These are phyloP conservation scores for Phytopythium helicoides DNA, from an alignment of 352 stramenopile genomes.

Conservation along the genomic window DNA sequence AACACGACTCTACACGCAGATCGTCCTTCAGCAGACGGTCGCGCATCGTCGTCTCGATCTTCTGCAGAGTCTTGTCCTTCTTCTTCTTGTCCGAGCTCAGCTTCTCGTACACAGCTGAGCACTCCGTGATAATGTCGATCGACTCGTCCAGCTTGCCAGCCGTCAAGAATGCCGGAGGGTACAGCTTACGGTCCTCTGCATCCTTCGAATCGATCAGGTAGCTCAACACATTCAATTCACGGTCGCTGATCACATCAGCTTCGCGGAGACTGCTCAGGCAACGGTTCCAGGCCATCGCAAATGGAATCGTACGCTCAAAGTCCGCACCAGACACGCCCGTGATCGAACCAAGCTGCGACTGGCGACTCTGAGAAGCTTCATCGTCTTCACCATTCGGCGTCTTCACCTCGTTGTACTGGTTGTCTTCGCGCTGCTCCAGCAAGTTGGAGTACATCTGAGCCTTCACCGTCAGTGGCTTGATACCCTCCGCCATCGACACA, in stretches of 20 bases:
- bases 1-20: constrained; percentile 73
- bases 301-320: constrained; percentile 84
- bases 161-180: constrained; percentile 82
- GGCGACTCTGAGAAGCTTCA: constrained; percentile 36
- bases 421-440: constrained; percentile 52
- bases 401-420: constrained; percentile 64
- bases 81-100: constrained; percentile 87
- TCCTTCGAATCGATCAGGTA: constrained; percentile 86
- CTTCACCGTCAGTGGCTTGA: constrained; percentile 78
- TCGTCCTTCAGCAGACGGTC: constrained; percentile 85
- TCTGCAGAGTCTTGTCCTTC: constrained; percentile 85
- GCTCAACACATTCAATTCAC: constrained; percentile 82
- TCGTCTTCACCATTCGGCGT: constrained; percentile 71
- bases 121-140: constrained; percentile 84
- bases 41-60: constrained; percentile 85
- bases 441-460: constrained; percentile 81
- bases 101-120: constrained; percentile 76
- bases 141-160: constrained; percentile 85
- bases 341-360: constrained; percentile 66
- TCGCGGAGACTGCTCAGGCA: constrained; percentile 71
- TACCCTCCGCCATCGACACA: constrained; percentile 82
- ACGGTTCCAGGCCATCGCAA: constrained; percentile 87
- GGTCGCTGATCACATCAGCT: constrained; percentile 81
- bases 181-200: constrained; percentile 74
- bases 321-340: constrained; percentile 78